Base-by-base conservation (phyloP, 805 yeast genomes). In the Sugiyamaella boreocaroliniensis region DNA sequence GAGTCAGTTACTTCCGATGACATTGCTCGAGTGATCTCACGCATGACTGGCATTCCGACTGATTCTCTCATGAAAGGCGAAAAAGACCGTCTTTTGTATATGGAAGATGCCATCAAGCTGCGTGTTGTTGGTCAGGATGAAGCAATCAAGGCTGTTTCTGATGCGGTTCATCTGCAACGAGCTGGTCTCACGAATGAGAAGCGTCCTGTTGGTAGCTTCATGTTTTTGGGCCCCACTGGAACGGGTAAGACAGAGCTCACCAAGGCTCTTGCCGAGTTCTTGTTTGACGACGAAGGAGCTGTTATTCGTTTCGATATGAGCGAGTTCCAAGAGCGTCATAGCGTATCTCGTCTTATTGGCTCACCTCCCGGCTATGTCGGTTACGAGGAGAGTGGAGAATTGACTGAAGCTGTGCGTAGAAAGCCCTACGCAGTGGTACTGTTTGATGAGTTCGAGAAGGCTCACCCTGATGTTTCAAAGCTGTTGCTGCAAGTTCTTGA, bases 311-410 rank as follows among this genome's bases (percentile, higher is more conserved):
- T 92, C 67, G 99, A 92, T 69, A 93, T 93, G 99, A 87, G 96
- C 18, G 99, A 92, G 68, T 92, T 93, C 69, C 98, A 92, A 71
- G 99, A 92, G 66, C 86, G 86, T 66, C 97, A 89, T 69, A 78
- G 96, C 0, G 83, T 93, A 6, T 85, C 96, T 45, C 80, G 97
- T 57, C 77, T 92, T 11, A 89, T 92, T 61, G 99, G 99, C 49
- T 93, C 98, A 0, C 99, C 99, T 4, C 99, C 99, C 29, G 97
- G 98, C 7, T 92, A 92, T 67, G 97, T 92, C 19, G 93, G 97
- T 50, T 90, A 89, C 71, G 99, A 92, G 64, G 93, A 86, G 62
- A 74, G 80, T 41, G 99, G 99, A 49, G 98, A 93, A 69, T 75
- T 93, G 58, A 93, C 99, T 1, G 98, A 93, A 69, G 96, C 96